Base-by-base conservation (phyloP, 225 moss, liverwort and hornwort species). In the Bryoerythrophyllum caledonicum region DNA sequence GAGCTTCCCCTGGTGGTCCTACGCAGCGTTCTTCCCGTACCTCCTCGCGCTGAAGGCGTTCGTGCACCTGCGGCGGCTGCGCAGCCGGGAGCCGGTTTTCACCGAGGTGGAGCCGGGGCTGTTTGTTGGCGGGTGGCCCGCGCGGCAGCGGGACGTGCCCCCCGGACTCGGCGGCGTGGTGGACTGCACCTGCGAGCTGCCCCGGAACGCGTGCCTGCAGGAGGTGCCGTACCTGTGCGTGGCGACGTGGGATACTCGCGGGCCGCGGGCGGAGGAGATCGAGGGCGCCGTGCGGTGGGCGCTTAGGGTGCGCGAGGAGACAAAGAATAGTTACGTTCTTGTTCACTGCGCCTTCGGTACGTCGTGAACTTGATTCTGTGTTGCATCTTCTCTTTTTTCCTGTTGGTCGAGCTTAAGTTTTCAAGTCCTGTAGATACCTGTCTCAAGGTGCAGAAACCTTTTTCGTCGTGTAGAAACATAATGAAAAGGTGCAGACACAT, bases 61-160 rank as follows among this genome's bases (percentile, higher is more conserved):
- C n/a, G 90, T 99, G 2, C 75, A 82, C 38, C 41, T 88, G 7
- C 83, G 97, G 68, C 86, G 97, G 51, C 34, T 87, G 5, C 78
- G 71, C 76, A 87, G 71, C 26, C 62, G 72, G 55, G 95, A 99
- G 80, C 81, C 93, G 0, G 91, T 89, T 34, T 99, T 90, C 26
- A 90, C 89, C 4, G 91, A 99, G 81, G 82, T 99, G 2, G 88
- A 79, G 51, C 79, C 87, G 8, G 95, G 91, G 43, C 82, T 95
- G 77, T 99, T 89, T 62, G 97, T 99, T 1, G 97, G 93, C n/a
- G 97, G 97, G n/a, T 99, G 97, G 97, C 97, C 97, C 27, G 71
- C 76, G 74, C 34, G 72, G 34, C 30, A 57, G 53, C 57, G 59
- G 20, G 86, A 91, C 68, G 78, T 99, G 63, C 94, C 94, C 25